Evolutionary conservation across 164 flowering plant genomes (phyloP).

Genomic region (Vitis rupestris): DNA sequence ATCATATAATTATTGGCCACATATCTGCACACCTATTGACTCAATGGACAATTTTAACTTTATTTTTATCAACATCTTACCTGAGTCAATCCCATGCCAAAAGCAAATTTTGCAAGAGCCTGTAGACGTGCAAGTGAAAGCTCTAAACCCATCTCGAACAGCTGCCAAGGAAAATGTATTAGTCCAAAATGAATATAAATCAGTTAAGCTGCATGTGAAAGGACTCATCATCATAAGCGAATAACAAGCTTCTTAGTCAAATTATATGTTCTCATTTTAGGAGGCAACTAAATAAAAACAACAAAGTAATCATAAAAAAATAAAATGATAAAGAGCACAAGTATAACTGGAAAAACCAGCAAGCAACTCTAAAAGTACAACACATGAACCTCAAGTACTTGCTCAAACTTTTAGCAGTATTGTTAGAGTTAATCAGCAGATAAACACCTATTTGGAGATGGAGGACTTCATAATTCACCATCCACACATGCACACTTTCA

Average conservation of each 20-base stretch:
- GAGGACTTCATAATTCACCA: not conserved
- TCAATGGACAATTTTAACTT: not conserved
- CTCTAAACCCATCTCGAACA: constrained; percentile 99
- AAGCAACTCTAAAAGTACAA: too few relatives aligned
- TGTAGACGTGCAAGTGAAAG: constrained; percentile 91
- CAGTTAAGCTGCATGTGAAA: not conserved
- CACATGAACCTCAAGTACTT: not conserved
- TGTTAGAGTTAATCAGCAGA: not conserved
- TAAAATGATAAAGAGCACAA: not conserved
- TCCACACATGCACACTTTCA: not conserved
- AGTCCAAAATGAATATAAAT: constrained; percentile 1
- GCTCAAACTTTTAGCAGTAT: not conserved
- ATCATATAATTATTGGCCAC: too few relatives aligned
- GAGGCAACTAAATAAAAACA: not conserved
- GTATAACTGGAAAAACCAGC: too few relatives aligned
- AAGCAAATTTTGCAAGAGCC: constrained; percentile 97
- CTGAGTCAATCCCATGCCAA: constrained; percentile 97
- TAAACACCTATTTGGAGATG: not conserved
- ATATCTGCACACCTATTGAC: too few relatives aligned
- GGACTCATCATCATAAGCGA: not conserved
- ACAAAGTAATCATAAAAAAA: not conserved
- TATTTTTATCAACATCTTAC: constrained; percentile 31
- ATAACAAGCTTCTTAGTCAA: not conserved
- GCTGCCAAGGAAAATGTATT: constrained; percentile 40
- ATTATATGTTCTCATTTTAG: not conserved